Conservation (phyloP, 2,329 filamentous ascomycete genomes). For the Paecilomyces variotii region DNA sequence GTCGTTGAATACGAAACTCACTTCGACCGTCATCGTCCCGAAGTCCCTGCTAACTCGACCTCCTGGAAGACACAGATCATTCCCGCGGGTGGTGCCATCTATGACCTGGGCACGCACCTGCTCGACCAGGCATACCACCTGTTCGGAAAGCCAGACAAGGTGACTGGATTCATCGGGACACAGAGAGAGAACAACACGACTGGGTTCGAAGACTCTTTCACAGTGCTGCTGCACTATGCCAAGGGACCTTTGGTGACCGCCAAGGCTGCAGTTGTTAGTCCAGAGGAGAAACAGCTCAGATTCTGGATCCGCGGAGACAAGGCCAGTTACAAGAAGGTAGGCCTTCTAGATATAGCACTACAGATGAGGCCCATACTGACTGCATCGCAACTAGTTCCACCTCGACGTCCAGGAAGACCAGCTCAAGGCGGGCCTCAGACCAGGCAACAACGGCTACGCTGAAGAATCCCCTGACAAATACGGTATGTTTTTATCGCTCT, state of each 20-base stretch:
- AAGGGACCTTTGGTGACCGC: slow-evolving; percentile 58
- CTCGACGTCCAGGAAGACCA: slow-evolving; percentile 72
- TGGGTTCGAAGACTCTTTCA: slow-evolving; percentile 44
- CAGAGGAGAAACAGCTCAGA: slow-evolving; percentile 60
- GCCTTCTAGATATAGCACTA: slow-evolving; percentile 16
- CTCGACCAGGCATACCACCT: slow-evolving; percentile 66
- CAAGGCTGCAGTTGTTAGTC: slow-evolving; percentile 61
- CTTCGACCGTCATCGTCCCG: slow-evolving; percentile 66
- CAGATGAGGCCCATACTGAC: not conserved
- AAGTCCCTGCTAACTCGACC: slow-evolving; percentile 40
- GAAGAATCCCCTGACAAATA: slow-evolving; percentile 52
- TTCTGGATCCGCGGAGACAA: slow-evolving; percentile 71
- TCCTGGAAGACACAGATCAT: slow-evolving; percentile 62
- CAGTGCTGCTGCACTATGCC: slow-evolving; percentile 59
- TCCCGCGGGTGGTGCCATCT: slow-evolving; percentile 60
- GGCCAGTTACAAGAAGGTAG: slow-evolving; percentile 64
- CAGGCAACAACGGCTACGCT: slow-evolving; percentile 57
- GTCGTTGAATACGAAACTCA: slow-evolving; percentile 71
- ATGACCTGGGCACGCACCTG: slow-evolving; percentile 68
- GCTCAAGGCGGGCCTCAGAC: slow-evolving; percentile 55
- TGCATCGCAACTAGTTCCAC: slow-evolving; percentile 28
- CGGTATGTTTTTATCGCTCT: slow-evolving; percentile 34
- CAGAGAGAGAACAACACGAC: slow-evolving; percentile 53
- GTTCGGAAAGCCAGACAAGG: slow-evolving; percentile 59
- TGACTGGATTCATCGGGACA: slow-evolving; percentile 61